These are phyloP conservation scores for Ceriops zippeliana DNA, from an alignment of 345 rosid species.

Conservation along the genomic window DNA sequence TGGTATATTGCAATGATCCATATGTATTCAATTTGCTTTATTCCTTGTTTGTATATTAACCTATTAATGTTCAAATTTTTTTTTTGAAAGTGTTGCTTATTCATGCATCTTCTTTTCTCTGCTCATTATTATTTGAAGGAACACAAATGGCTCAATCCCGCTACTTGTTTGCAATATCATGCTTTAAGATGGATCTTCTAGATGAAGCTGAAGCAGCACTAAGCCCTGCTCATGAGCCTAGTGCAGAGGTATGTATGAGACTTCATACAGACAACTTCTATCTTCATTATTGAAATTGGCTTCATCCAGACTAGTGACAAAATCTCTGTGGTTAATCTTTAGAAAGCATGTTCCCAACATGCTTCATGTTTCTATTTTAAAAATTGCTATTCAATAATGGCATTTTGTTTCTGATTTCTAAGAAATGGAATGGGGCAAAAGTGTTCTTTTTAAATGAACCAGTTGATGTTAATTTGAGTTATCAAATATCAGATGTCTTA, in stretches of 20 bases:
- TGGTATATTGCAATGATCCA: neutral
- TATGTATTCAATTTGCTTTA: neutral
- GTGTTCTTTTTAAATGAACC: neutral
- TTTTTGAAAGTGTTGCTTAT: slow-evolving; percentile 13
- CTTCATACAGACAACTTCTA: neutral
- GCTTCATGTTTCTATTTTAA: neutral
- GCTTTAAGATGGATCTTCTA: slow-evolving; percentile 95
- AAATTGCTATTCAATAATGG: too few relatives aligned
- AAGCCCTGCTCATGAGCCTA: slow-evolving; percentile 76
- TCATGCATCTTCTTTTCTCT: slow-evolving; percentile 16
- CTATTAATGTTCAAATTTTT: slow-evolving; percentile 8
- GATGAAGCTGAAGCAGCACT: slow-evolving; percentile 89
- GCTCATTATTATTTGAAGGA: slow-evolving; percentile 48
- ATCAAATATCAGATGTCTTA: neutral
- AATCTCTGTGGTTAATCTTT: too few relatives aligned
- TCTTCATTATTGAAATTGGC: too few relatives aligned
- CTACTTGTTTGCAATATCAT: slow-evolving; percentile 93
- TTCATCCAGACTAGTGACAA: too few relatives aligned
- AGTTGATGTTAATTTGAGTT: neutral
- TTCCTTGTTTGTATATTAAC: neutral
- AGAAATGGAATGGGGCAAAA: neutral
- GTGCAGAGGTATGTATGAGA: slow-evolving; percentile 59
- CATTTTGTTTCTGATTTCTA: neutral
- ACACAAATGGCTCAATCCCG: slow-evolving; percentile 91
- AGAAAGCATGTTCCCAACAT: too few relatives aligned